Base-by-base conservation (phyloP, 768 basidiomycete genomes). In the Podaxis sp. region DNA sequence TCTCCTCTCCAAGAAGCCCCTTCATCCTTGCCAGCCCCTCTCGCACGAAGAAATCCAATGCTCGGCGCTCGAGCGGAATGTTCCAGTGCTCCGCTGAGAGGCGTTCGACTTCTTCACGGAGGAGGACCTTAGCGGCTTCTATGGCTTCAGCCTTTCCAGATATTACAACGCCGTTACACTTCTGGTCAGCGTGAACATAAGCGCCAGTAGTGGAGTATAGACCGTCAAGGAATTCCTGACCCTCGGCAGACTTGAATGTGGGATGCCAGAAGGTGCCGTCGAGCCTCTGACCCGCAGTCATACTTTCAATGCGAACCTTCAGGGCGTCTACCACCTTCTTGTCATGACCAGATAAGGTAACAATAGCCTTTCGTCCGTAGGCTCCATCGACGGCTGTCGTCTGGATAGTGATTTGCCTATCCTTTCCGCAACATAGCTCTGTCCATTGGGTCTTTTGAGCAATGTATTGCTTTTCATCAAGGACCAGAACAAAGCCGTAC, bases 261-360 rank as follows among this genome's bases (percentile, higher is more conserved):
- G 75, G 71, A 70, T 87, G 85, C 86, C 84, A 87, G 38, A 76
- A 77, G 2, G 72, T 71, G 2, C 73, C 63, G 42, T 73, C 76
- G 11, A 87, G 72, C 39, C 71, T 80, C 39, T 83, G 80, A 3
- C 87, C 87, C 24, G 75, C 75, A 2, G 78, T 80, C 42, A 88
- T 68, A 57, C 74, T 79, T 69, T 88, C 87, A 0, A 85, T 82
- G 57, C 85, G 74, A 12, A 87, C 86, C 72, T 87, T 88, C 63
- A 88, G 67, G 4, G 79, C 75, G 0, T 86, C 87, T 1, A 82
- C 77, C 1, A 79, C 79, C 65, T 82, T 80, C 71, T 83, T 82
- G 56, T 82, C 81, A 15, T 81, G 75, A 0, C 87, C 86, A 1
- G 74, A 66, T n/a, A 36, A 22, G 22, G 22, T 22, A 22, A 22